Evolutionary conservation across 768 basidiomycete species (phyloP).

Genomic region (Lentinula detonsa): DNA sequence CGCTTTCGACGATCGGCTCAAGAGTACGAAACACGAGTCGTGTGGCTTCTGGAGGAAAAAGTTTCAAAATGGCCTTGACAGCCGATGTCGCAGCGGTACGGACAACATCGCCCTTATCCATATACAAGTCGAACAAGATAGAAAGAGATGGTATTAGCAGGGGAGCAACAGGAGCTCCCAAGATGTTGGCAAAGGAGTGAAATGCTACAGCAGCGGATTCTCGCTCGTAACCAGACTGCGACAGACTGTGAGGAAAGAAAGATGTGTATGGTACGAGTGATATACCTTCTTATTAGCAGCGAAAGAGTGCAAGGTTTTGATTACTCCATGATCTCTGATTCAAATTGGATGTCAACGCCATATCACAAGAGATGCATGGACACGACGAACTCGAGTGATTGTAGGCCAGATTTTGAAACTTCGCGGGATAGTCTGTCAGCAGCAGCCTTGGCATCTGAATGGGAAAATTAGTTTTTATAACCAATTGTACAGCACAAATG

Average conservation of each 20-base stretch:
- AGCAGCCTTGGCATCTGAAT: conserved; percentile 77
- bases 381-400: conserved; percentile 47
- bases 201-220: conserved; percentile 83
- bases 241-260: not conserved
- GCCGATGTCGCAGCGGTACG: conserved; percentile 75
- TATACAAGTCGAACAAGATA: conserved; percentile 74
- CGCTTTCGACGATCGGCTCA: conserved; percentile 69
- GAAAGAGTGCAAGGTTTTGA: conserved; percentile 60
- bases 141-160: conserved; percentile 74
- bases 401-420: conserved; percentile 56
- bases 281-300: conserved; percentile 66
- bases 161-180: conserved; percentile 69
- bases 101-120: conserved; percentile 94
- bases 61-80: conserved; percentile 77
- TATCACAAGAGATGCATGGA: not conserved
- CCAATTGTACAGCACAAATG: not conserved
- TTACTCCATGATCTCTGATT: conserved; percentile 52
- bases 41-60: conserved; percentile 79
- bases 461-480: conserved; percentile 9
- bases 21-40: conserved; percentile 61
- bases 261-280: not conserved
- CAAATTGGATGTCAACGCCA: not conserved
- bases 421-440: conserved; percentile 76
- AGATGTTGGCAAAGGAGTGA: conserved; percentile 62
- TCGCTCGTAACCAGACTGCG: conserved; percentile 70